Base-by-base conservation (phyloP, 371 early-diverging fungal species). In the Catenaria anguillulae region DNA sequence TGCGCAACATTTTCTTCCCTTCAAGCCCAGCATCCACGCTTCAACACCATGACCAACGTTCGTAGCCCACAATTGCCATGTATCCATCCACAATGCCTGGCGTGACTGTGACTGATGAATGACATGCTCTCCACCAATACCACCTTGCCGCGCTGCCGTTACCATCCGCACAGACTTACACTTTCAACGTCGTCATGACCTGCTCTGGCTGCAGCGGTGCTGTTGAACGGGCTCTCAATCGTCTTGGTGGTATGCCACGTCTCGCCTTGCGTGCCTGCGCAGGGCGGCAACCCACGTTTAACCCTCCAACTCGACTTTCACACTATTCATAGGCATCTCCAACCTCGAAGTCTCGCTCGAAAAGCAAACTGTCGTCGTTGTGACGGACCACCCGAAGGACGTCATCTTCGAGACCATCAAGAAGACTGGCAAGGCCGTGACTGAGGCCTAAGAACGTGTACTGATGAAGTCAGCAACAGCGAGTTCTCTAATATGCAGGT, bases 191-290 rank as follows among this genome's bases (percentile, higher is more conserved):
- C 64, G 82, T 68, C 67, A 90, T 90, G 89, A 70, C 83, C 69
- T 89, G 91, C 78, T 66, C 74, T 55, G 91, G 91, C 48, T 91
- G 91, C 76, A 79, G 80, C 42, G 78, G 79, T 65, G 89, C 89
- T 45, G 88, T 91, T 36, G 77, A 75, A 64, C 76, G 83, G 34
- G 87, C 86, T 33, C 72, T 91, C 64, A 62, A 56, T 58, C 82
- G 79, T 68, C 75, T 84, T 33, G 71, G 75, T 52, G 77, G 79
- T 78, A 26, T n/a, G n/a, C n/a, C n/a, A n/a, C n/a, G n/a, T n/a
- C n/a, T n/a, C n/a, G n/a, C n/a, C n/a, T n/a, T n/a, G n/a, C n/a
- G n/a, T n/a, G n/a, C n/a, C n/a, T n/a, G n/a, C n/a, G n/a, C n/a
- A n/a, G n/a, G n/a, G n/a, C n/a, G n/a, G n/a, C n/a, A n/a, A n/a